Evolutionary conservation across 2,329 filamentous ascomycete species (phyloP).

Genomic region (Talaromyces amestolkiae): DNA sequence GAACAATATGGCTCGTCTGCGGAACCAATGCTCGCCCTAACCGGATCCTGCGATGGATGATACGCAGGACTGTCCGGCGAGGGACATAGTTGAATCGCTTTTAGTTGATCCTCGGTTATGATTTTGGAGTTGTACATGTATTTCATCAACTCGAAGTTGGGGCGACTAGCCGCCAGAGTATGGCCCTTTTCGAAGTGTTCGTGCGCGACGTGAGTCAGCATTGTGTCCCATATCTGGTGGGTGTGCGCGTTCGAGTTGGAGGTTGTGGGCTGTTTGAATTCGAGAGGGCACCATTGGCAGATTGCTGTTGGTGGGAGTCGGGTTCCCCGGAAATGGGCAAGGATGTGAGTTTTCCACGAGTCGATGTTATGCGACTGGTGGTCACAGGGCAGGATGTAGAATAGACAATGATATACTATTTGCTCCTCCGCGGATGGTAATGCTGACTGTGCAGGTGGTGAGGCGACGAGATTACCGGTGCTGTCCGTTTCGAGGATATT

Average conservation of each 20-base stretch:
- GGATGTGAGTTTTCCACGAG: slow-evolving; percentile 45
- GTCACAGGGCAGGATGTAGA: slow-evolving; percentile 46
- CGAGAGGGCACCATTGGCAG: slow-evolving; percentile 44
- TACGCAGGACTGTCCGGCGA: slow-evolving; percentile 37
- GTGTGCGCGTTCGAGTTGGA: slow-evolving; percentile 9
- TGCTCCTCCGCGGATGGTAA: slow-evolving; percentile 9
- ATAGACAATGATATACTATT: slow-evolving; percentile 39
- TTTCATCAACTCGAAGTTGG: slow-evolving; percentile 47
- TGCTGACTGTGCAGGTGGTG: slow-evolving; percentile 6
- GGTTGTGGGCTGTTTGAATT: slow-evolving; percentile 22
- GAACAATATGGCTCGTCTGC: slow-evolving; percentile 42
- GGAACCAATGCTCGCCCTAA: slow-evolving; percentile 38
- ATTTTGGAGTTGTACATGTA: slow-evolving; percentile 44
- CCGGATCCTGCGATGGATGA: slow-evolving; percentile 37
- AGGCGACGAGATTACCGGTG: slow-evolving; percentile 30
- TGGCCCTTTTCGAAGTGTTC: slow-evolving; percentile 43
- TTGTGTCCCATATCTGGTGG: slow-evolving; percentile 39
- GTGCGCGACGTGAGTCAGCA: slow-evolving; percentile 44
- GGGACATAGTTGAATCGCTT: slow-evolving; percentile 42
- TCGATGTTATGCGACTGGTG: slow-evolving; percentile 38
- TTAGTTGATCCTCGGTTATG: slow-evolving; percentile 45
- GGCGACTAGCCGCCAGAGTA: slow-evolving; percentile 39
- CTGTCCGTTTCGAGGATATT: slow-evolving; percentile 31
- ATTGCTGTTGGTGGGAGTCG: slow-evolving; percentile 40
- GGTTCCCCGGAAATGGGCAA: slow-evolving; percentile 45